These are phyloP conservation scores for Fusarium tjaetaba DNA, from an alignment of 2,329 filamentous ascomycete genomes.

Conservation along the genomic window DNA sequence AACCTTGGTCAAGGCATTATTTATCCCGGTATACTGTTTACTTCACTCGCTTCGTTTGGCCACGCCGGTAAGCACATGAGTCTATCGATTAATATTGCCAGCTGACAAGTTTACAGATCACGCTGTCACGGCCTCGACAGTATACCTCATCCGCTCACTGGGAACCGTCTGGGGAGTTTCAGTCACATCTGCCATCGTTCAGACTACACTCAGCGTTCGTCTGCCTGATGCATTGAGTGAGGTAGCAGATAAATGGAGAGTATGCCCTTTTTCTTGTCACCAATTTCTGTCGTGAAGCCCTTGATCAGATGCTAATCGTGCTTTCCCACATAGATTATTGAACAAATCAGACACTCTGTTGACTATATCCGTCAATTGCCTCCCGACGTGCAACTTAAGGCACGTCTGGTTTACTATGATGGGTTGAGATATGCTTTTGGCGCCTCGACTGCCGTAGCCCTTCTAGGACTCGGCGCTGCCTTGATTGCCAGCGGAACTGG, in stretches of 20 bases:
- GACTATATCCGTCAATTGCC: constrained; percentile 64
- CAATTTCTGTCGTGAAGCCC: background rate
- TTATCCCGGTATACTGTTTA: constrained; percentile 69
- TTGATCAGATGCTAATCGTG: constrained; percentile 26
- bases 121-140: constrained; percentile 69
- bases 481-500: constrained; percentile 45
- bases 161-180: constrained; percentile 73
- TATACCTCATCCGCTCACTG: constrained; percentile 71
- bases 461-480: constrained; percentile 53
- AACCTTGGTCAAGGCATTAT: constrained; percentile 69
- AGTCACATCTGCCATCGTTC: constrained; percentile 68
- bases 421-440: constrained; percentile 66
- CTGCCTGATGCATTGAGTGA: constrained; percentile 64
- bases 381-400: constrained; percentile 64
- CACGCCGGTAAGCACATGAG: constrained; percentile 58
- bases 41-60: constrained; percentile 69
- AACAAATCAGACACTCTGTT: constrained; percentile 70
- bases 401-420: constrained; percentile 68
- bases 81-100: background rate
- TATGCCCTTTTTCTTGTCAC: constrained; percentile 50
- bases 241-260: constrained; percentile 67
- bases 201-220: constrained; percentile 66
- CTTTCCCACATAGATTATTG: constrained; percentile 60
- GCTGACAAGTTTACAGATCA: constrained; percentile 57
- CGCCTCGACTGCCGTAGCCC: constrained; percentile 62